Evolutionary conservation across 73 alveolate species (phyloP).

Genomic region (Tetrahymena malaccensis): DNA sequence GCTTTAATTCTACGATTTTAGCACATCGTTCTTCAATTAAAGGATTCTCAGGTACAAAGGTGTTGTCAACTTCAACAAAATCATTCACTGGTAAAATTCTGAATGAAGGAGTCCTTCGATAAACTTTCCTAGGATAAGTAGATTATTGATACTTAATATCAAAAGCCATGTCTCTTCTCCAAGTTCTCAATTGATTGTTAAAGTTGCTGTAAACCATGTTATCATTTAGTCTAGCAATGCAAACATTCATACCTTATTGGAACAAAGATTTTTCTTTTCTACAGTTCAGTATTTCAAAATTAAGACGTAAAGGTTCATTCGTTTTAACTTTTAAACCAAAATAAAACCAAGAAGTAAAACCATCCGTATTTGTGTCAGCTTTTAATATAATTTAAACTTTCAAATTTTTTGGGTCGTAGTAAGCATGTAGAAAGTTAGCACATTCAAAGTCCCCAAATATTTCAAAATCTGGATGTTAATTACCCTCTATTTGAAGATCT

Average conservation of each 20-base stretch:
- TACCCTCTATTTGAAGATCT: background rate
- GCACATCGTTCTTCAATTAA: background rate
- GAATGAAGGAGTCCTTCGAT: background rate
- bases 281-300: constrained; percentile 10
- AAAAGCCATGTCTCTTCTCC: background rate
- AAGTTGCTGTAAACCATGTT: background rate
- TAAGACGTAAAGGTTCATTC: background rate
- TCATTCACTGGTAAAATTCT: background rate
- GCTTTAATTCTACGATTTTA: background rate
- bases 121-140: background rate
- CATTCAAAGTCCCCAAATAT: background rate
- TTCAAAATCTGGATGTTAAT: background rate
- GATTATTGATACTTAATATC: background rate
- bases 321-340: constrained; percentile 24
- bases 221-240: background rate
- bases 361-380: constrained; percentile 32
- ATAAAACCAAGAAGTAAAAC: constrained; percentile 41
- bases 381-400: background rate
- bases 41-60: background rate
- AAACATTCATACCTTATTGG: background rate
- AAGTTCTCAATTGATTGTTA: background rate
- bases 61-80: background rate
- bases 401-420: background rate
- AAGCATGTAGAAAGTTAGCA: background rate
- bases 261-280: constrained; percentile 13